These are phyloP conservation scores for Rhynchospora tenuis DNA, from an alignment of 176 grass and related monocot species.

Conservation along the genomic window DNA sequence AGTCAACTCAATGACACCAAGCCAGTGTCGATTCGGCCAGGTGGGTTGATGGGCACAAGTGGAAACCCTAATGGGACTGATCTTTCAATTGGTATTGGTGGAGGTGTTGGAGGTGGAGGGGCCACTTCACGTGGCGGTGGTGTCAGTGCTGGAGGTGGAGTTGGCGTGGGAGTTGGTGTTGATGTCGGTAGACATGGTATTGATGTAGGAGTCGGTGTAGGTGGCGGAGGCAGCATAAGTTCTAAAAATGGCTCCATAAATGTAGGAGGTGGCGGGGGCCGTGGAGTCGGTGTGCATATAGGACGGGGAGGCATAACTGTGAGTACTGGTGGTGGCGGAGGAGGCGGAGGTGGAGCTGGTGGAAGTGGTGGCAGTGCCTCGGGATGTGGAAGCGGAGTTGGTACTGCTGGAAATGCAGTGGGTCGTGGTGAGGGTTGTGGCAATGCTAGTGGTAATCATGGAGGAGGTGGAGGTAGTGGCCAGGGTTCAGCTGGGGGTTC, in stretches of 20 bases:
- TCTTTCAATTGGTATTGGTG: conserved; percentile 26
- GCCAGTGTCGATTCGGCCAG: neutral
- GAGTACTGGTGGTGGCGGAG: neutral
- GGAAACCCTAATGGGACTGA: conserved; percentile 22
- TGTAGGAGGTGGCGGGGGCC: conserved; percentile 27
- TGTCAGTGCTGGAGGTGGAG: conserved; percentile 32
- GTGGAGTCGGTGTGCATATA: conserved; percentile 40
- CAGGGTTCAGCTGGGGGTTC: conserved; percentile 11
- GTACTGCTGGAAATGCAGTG: conserved; percentile 30
- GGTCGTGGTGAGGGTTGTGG: conserved; percentile 41
- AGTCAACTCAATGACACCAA: neutral
- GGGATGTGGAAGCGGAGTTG: conserved; percentile 30
- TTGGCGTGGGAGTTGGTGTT: conserved; percentile 36
- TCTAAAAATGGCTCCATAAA: conserved; percentile 7
- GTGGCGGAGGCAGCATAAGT: conserved; percentile 24
- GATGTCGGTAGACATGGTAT: conserved; percentile 24
- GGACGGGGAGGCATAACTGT: conserved; percentile 31
- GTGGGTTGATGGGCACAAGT: neutral
- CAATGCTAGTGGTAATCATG: conserved; percentile 21
- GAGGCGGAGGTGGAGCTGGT: neutral
- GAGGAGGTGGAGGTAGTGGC: conserved; percentile 38
- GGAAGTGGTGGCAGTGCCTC: conserved; percentile 21
- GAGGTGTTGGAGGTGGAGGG: conserved; percentile 28
- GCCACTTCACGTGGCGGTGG: conserved; percentile 23
- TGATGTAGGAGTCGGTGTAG: conserved; percentile 38